Evolutionary conservation across 208 protist genomes (phyloP).

Genomic region (Leishmania major): DNA sequence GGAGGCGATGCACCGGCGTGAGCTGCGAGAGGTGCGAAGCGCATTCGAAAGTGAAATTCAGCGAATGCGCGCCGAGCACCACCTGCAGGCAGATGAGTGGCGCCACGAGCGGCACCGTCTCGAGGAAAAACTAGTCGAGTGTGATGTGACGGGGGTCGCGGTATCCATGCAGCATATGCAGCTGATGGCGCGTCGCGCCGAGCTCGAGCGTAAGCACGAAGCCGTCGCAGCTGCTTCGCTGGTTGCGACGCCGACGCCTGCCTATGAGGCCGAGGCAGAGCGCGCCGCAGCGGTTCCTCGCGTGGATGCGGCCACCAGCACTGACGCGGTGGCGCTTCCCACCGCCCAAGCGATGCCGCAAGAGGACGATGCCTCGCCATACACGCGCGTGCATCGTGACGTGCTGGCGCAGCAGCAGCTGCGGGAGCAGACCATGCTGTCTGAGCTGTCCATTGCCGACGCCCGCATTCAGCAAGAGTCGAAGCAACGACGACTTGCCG

Average conservation of each 20-base stretch:
- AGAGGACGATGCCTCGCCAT: background rate
- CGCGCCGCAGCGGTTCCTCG: background rate
- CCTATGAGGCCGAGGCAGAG: background rate
- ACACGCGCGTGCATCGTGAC: constrained; percentile 12
- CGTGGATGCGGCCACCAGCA: background rate
- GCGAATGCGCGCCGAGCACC: background rate
- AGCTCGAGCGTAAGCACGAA: background rate
- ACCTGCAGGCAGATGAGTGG: background rate
- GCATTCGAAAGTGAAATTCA: background rate
- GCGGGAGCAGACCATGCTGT: constrained; percentile 19
- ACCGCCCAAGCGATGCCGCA: background rate
- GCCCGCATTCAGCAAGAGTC: constrained; percentile 9
- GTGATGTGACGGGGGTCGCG: no score
- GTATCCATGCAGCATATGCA: background rate
- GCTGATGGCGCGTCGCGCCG: background rate
- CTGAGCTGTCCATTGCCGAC: constrained; percentile 14
- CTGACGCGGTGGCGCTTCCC: background rate
- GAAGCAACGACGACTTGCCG: constrained; percentile 4
- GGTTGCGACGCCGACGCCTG: background rate
- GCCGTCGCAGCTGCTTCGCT: background rate
- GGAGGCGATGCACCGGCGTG: background rate
- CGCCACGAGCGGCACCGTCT: background rate
- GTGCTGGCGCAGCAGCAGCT: constrained; percentile 24
- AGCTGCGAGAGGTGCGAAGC: background rate
- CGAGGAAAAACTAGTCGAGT: background rate